These are phyloP conservation scores for Candida saitoana DNA, from an alignment of 805 yeast genomes.

Conservation along the genomic window DNA sequence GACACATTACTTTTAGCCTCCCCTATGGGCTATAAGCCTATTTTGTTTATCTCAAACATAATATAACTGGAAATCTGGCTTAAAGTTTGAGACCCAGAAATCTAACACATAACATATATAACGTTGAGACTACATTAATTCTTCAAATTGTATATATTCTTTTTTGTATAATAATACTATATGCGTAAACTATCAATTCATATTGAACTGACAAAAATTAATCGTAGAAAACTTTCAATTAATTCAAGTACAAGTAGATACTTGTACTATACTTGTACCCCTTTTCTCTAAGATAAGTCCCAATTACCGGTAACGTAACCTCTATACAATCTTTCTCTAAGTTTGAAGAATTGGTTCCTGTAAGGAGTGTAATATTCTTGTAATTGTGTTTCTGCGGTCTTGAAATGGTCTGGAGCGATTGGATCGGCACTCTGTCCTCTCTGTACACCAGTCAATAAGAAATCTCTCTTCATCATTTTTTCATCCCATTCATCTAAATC, in stretches of 20 bases:
- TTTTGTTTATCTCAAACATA: no score
- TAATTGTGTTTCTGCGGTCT: constrained; percentile 38
- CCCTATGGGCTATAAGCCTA: no score
- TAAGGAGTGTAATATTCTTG: constrained; percentile 45
- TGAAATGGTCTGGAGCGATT: constrained; percentile 73
- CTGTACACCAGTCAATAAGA: constrained; percentile 67
- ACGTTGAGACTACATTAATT: no score
- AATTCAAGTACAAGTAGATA: no score
- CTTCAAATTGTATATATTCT: no score
- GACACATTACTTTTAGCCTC: no score
- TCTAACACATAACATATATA: no score
- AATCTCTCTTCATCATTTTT: constrained; percentile 64
- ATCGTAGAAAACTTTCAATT: no score
- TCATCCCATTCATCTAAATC: constrained; percentile 43
- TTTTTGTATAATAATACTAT: not conserved
- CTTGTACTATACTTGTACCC: not conserved
- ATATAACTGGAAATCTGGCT: no score
- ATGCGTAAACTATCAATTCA: not conserved
- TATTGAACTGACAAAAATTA: no score
- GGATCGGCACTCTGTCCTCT: constrained; percentile 67
- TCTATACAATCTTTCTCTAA: constrained; percentile 46
- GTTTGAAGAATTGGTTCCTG: constrained; percentile 43
- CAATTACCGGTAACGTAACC: constrained; percentile 44
- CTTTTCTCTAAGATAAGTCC: constrained; percentile 27
- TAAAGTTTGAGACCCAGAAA: no score